Base-by-base conservation (phyloP, 768 basidiomycete genomes). In the Mrakia frigida region DNA sequence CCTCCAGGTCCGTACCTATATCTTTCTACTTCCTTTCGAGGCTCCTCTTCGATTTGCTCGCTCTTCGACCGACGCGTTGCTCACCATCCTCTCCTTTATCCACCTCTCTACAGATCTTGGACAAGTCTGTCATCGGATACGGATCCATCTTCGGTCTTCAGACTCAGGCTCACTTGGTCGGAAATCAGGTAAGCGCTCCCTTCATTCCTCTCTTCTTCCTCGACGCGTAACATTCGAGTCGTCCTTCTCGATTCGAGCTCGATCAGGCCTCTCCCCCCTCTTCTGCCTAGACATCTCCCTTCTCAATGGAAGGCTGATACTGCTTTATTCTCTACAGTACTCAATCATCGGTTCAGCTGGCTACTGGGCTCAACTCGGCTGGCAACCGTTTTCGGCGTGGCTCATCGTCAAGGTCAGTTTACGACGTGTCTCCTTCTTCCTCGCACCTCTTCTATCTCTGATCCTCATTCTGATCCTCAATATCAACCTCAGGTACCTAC, bases 51-150 rank as follows among this genome's bases (percentile, higher is more conserved):
- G 16, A 37, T 21, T 21, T 59, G 56, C 16, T 33, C 59, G 35
- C 33, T 21, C 7, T 31, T 50, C 18, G 46, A 14, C 46, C 43
- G 43, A 41, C 43, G 43, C 43, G 43, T 10, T 25, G 33, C 65
- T 39, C 0, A 82, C 82, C 73, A 77, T 80, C 74, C 83, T 82
- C 79, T 81, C 83, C 78, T 76, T 37, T 41, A 14, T 28, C 33
- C 41, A 6, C 28, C 37, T 68, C 37, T 25, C n/a, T 0, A 21
- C 31, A 68, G 37, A 68, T 74, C 60, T 68, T 78, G 25, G 60
- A 70, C 52, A 74, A 73, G 39, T 59, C 35, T 31, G 73, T 74
- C 35, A 70, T 78, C 41, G 77, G 72, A 16, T 74, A 78, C 56
- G 67, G 59, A n/a, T 81, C 82, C 41, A 80, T 81, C 50, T 82